These are phyloP conservation scores for Colletotrichum eremochloae DNA, from an alignment of 2,329 filamentous ascomycete genomes.

Conservation along the genomic window DNA sequence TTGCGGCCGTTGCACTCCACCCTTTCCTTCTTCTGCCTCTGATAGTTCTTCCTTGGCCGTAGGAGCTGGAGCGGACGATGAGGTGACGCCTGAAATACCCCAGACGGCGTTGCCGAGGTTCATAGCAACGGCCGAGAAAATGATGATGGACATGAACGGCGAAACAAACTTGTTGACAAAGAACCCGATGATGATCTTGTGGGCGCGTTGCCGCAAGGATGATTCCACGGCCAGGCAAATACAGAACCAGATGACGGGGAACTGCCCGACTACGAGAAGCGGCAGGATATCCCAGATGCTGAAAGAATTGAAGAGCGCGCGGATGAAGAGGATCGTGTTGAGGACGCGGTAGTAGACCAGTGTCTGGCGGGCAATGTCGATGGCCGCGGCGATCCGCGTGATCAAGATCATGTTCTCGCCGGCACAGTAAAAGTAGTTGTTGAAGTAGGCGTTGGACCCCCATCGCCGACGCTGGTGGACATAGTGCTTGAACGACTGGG, in stretches of 20 bases:
- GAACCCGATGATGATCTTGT: slow-evolving; percentile 15
- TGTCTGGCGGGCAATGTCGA: slow-evolving; percentile 50
- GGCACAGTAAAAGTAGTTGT: slow-evolving; percentile 52
- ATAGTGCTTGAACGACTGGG: slow-evolving; percentile 51
- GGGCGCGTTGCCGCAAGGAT: slow-evolving; percentile 1
- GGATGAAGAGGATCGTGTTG: slow-evolving; percentile 50
- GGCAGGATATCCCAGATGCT: slow-evolving; percentile 1
- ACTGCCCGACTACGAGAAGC: slow-evolving; percentile 10
- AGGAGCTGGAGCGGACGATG: not conserved
- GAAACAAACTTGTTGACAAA: slow-evolving; percentile 20
- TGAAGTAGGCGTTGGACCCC: slow-evolving; percentile 54
- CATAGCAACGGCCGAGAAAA: slow-evolving; percentile 14
- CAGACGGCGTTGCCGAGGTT: slow-evolving; percentile 23
- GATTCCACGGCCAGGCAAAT: slow-evolving; percentile 12
- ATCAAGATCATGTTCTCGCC: slow-evolving; percentile 56
- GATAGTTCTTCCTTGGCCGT: not conserved
- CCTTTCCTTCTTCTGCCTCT: slow-evolving; percentile 7
- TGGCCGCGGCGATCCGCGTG: slow-evolving; percentile 48
- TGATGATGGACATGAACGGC: slow-evolving; percentile 20
- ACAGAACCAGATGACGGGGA: slow-evolving; percentile 18
- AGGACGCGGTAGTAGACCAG: slow-evolving; percentile 52
- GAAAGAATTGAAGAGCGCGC: slow-evolving; percentile 1
- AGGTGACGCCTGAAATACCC: slow-evolving; percentile 18
- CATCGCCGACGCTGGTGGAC: slow-evolving; percentile 51
- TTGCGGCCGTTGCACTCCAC: not conserved